Evolutionary conservation across 805 yeast genomes (phyloP).

Genomic region (Starmerella davenportii): DNA sequence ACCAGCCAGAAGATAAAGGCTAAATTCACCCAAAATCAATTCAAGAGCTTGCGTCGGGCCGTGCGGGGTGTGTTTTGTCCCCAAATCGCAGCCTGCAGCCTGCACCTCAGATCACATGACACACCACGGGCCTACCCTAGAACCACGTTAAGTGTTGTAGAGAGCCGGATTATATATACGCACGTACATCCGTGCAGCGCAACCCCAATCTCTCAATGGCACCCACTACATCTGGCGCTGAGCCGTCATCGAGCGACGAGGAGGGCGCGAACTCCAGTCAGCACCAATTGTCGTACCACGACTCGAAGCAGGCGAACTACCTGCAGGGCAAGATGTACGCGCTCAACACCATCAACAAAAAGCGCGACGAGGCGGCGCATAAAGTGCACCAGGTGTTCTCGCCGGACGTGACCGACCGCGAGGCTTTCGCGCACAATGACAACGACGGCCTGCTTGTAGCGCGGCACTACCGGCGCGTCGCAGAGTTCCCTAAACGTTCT

Average conservation of each 20-base stretch:
- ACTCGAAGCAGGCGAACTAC: slow-evolving; percentile 12
- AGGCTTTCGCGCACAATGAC: not conserved
- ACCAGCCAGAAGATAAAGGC: too few relatives aligned
- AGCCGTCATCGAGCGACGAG: slow-evolving; percentile 2
- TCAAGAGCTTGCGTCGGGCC: too few relatives aligned
- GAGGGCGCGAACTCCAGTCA: slow-evolving; percentile 8
- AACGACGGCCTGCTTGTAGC: not conserved
- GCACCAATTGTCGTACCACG: slow-evolving; percentile 15
- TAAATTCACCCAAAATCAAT: too few relatives aligned
- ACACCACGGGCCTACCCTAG: too few relatives aligned
- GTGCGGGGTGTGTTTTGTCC: too few relatives aligned
- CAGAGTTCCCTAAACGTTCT: slow-evolving; percentile 2
- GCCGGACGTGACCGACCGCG: not conserved
- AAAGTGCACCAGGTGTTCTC: slow-evolving; percentile 1
- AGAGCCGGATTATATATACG: not conserved
- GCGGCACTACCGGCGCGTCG: slow-evolving; percentile 4
- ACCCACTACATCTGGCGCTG: not conserved
- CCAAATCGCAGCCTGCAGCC: too few relatives aligned
- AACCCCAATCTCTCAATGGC: too few relatives aligned
- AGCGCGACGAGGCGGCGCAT: not conserved
- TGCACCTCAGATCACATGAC: too few relatives aligned
- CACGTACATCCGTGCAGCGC: not conserved
- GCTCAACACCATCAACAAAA: slow-evolving; percentile 10
- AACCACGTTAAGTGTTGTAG: too few relatives aligned
- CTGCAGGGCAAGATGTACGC: slow-evolving; percentile 17